Evolutionary conservation across 768 basidiomycete species (phyloP).

Genomic region (Boletellus ananas): DNA sequence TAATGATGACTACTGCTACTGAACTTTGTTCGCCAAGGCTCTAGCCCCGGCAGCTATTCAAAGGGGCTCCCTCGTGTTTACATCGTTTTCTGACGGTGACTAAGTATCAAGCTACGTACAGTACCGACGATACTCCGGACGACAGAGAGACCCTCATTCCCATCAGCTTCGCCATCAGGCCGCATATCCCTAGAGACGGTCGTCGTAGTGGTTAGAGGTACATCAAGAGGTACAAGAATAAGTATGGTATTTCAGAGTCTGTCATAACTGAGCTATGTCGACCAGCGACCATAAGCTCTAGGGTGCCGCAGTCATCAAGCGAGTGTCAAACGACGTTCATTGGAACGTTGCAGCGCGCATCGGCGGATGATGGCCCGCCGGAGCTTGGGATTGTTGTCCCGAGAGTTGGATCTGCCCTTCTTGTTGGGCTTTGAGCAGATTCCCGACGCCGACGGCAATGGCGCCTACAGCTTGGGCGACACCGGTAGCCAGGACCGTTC

Average conservation of each 20-base stretch:
- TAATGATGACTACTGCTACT: slow-evolving; percentile 14
- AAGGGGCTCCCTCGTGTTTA: slow-evolving; percentile 27
- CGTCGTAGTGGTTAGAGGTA: slow-evolving; percentile 10
- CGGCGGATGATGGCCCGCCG: slow-evolving; percentile 23
- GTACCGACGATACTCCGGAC: slow-evolving; percentile 10
- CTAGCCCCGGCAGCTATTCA: slow-evolving; percentile 12
- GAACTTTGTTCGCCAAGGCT: slow-evolving; percentile 25
- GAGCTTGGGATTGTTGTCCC: slow-evolving; percentile 13
- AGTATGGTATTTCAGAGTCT: slow-evolving; percentile 16
- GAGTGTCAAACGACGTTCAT: slow-evolving; percentile 5
- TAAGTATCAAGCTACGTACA: slow-evolving; percentile 17
- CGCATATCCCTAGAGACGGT: slow-evolving; percentile 4
- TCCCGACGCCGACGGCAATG: slow-evolving; percentile 71
- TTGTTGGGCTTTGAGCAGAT: slow-evolving; percentile 47
- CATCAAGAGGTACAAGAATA: slow-evolving; percentile 13
- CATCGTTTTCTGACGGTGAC: slow-evolving; percentile 25
- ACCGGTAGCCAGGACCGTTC: slow-evolving; percentile 66
- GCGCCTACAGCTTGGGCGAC: slow-evolving; percentile 78
- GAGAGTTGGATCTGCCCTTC: slow-evolving; percentile 35
- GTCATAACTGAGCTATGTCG: slow-evolving; percentile 15
- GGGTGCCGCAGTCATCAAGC: slow-evolving; percentile 4
- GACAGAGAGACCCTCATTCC: slow-evolving; percentile 6
- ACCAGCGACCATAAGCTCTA: slow-evolving; percentile 17
- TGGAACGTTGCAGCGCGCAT: slow-evolving; percentile 31
- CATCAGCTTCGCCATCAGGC: slow-evolving; percentile 11